Base-by-base conservation (phyloP, 148 eudicot species). In the Suaeda aralocaspica region DNA sequence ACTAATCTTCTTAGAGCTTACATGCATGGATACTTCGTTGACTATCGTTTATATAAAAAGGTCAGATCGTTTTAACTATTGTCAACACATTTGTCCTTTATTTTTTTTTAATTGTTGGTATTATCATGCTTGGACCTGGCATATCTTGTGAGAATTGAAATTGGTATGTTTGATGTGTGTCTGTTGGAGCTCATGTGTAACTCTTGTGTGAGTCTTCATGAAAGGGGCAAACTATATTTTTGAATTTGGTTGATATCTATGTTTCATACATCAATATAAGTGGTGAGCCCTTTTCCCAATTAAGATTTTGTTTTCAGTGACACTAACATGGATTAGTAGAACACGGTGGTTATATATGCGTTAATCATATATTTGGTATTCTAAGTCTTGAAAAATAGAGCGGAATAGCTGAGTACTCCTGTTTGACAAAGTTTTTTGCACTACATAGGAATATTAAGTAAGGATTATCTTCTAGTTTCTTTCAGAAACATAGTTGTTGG, bases 21-120 rank as follows among this genome's bases (percentile, higher is more conserved):
- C 74, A 87, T 94, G 99, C 97, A 94, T 83, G 99, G 99, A 36
- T 94, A 72, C 83, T 87, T 89, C 71, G 74, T 91, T 65, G 83
- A 89, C 69, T 81, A 85, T 74, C 72, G 77, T 34, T 66, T 94
- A 52, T 94, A 91, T 79, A 87, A 80, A 76, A 87, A 84, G 97
- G 99, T 88, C 44, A 34, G 65, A 55, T 57, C 21, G 49, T 42
- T 33, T 46, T 14, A 16, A 52, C 57, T 60, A n/a, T 24, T 67
- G 26, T 36, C 60, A 49, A 24, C 61, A 48, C 62, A 41, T 78
- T 67, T 28, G n/a, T 36, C 7, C 1, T 58, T 58, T 30, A 21
- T 18, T 33, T 11, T 57, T 55, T 53, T 9, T 45, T 51, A 36
- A 36, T 15, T 59, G 36, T 59, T 12, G n/a, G n/a, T n/a, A 45